Base-by-base conservation (phyloP, 208 protist species). In the Plasmodiophora brassicae region DNA sequence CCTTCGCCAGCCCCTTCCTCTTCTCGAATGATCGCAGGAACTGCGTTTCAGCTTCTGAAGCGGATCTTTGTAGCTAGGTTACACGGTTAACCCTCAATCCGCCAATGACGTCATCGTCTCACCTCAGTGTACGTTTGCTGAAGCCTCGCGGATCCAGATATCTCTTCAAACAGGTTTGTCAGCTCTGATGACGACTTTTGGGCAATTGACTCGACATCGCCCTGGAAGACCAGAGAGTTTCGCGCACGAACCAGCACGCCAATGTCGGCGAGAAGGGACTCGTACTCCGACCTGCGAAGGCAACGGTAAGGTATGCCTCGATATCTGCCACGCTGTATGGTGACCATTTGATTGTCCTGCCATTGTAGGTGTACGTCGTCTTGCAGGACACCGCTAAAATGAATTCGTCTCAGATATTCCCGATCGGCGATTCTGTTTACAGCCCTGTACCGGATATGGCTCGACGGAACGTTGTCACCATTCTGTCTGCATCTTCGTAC, bases 181-280 rank as follows among this genome's bases (percentile, higher is more conserved):
- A 92, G 28, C 44, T 93, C 90, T 10, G 32, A 83, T 45, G 90
- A 44, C 45, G 0, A 84, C n/a, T 92, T 91, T 0, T 93, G 89
- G 43, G 87, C 91, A 36, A 93, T 45, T 22, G 1, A 46, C 8
- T 46, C 45, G 5, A 93, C 87, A 1, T 93, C 57, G 0, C 91
- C 91, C 54, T 92, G 91, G 43, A 93, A 93, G 20, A 93, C 90
- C 14, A 93, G 43, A 36, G 92, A 93, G 57, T 93, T 93, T 1
- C 54, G 46, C 0, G 38, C 54, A 28, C 91, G 84, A 20, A 88
- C 39, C 28, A 89, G 28, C 43, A 92, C 72, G 36, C 87, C 83
- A 1, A 93, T 41, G 25, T 71, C 25, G 8, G 90, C 36, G 14
- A 92, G 84, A 10, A 5, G 14, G 8, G 71, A 36, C 38, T 89